phyloP scores from a whole-genome alignment of 306 rosid genomes.

The Glycine latifolia region DNA sequence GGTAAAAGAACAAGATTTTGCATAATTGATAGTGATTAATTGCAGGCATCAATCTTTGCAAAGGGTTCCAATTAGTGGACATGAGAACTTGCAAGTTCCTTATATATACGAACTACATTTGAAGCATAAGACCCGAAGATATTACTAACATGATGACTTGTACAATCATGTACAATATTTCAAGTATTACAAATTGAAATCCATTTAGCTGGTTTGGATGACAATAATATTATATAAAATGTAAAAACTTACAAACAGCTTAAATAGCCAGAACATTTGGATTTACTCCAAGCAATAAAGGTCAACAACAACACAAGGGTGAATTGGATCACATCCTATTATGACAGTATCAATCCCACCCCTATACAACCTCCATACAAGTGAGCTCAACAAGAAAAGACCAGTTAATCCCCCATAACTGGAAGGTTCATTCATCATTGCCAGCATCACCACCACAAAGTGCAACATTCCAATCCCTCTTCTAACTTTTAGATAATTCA shows the following conservation, averaged over 20 bases:
- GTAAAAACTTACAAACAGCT: conserved; percentile 7
- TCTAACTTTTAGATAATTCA: conserved; percentile 33
- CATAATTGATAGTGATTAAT: neutral
- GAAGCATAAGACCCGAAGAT: neutral
- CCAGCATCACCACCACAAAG: conserved; percentile 26
- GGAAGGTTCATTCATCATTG: conserved; percentile 14
- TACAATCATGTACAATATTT: conserved; percentile 4
- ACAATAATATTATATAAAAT: neutral
- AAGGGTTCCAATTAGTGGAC: neutral
- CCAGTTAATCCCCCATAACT: neutral
- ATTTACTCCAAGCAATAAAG: neutral
- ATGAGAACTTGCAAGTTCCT: neutral
- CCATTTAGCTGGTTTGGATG: conserved; percentile 13
- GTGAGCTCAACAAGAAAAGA: conserved; percentile 8
- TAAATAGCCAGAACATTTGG: neutral
- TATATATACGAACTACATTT: neutral
- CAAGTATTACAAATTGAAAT: conserved; percentile 21
- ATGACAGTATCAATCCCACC: conserved; percentile 6
- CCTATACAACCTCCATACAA: conserved; percentile 46
- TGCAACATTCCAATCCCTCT: conserved; percentile 33
- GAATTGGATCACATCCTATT: conserved; percentile 36
- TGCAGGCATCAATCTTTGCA: neutral
- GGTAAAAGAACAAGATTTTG: neutral
- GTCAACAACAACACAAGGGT: conserved; percentile 27
- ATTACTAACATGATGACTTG: neutral